Evolutionary conservation across 139 green algal genomes (phyloP).

Genomic region (Haematococcus sp.): DNA sequence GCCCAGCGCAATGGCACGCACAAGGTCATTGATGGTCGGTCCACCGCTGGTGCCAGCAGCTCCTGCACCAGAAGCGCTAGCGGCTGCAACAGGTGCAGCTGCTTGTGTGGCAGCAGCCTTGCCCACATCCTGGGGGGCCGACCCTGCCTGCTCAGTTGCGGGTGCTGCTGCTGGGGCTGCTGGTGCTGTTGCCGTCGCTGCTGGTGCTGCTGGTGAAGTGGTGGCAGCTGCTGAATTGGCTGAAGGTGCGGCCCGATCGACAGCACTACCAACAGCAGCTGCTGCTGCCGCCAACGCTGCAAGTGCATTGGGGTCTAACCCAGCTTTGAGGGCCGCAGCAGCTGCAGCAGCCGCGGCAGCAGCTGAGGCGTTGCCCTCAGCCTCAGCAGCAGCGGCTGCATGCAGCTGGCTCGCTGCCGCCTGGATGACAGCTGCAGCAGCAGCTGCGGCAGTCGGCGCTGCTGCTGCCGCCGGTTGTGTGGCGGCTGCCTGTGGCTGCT

Average conservation of each 20-base stretch:
- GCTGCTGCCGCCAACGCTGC: slow-evolving; percentile 14
- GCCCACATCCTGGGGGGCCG: background rate
- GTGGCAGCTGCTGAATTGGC: no score
- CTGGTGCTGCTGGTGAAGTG: background rate
- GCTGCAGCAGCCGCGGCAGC: slow-evolving; percentile 1
- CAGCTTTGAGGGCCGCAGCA: background rate
- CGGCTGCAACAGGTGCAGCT: background rate
- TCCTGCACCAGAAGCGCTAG: background rate
- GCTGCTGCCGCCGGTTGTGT: slow-evolving; percentile 2
- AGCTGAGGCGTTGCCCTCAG: background rate
- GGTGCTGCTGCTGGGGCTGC: background rate
- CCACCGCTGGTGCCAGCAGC: background rate
- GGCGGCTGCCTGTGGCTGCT: slow-evolving; percentile 13
- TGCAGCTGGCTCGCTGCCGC: background rate
- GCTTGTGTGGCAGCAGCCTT: background rate
- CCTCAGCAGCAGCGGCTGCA: background rate
- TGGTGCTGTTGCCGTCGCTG: background rate
- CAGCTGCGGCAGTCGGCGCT: slow-evolving; percentile 12
- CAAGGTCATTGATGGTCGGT: slow-evolving; percentile 7
- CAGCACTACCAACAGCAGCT: background rate
- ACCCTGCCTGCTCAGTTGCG: background rate
- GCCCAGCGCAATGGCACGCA: background rate
- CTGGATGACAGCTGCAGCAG: slow-evolving; percentile 4
- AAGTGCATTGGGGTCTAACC: slow-evolving; percentile 8
- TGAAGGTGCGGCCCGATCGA: background rate